Evolutionary conservation across 306 rosid species (phyloP).

Genomic region (Fragaria nilgerrensis): DNA sequence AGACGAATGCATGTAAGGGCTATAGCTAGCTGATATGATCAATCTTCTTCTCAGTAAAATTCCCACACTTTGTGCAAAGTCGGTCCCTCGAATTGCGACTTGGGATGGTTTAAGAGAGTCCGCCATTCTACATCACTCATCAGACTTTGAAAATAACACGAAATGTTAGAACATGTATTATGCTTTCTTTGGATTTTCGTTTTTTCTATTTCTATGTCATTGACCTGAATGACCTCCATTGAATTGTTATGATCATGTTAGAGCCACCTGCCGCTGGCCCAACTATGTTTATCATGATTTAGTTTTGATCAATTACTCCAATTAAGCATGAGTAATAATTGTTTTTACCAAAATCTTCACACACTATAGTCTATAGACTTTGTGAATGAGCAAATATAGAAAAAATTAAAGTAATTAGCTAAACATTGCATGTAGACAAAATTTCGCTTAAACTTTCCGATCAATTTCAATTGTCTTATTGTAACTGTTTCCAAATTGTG

Average conservation of each 20-base stretch:
- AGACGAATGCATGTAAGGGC: neutral
- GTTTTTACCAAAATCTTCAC: no score
- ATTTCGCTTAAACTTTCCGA: no score
- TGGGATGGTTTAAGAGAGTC: slow-evolving; percentile 14
- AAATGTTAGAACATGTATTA: neutral
- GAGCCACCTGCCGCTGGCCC: neutral
- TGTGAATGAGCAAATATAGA: no score
- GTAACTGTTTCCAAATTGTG: no score
- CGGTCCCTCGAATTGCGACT: slow-evolving; percentile 11
- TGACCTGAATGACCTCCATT: slow-evolving; percentile 1
- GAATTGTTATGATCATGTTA: neutral
- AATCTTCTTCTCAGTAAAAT: neutral
- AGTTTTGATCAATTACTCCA: neutral
- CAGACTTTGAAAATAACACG: slow-evolving; percentile 1
- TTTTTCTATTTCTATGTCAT: neutral
- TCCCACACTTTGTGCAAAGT: neutral
- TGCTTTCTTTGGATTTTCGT: neutral
- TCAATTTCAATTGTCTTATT: no score
- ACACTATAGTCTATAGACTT: no score
- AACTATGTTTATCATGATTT: neutral
- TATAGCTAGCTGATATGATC: neutral
- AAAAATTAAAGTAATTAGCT: no score
- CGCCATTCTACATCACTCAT: slow-evolving; percentile 2
- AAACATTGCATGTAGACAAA: no score
- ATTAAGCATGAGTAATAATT: neutral